Base-by-base conservation (phyloP, 768 basidiomycete species). In the Coprinellus micaceus region DNA sequence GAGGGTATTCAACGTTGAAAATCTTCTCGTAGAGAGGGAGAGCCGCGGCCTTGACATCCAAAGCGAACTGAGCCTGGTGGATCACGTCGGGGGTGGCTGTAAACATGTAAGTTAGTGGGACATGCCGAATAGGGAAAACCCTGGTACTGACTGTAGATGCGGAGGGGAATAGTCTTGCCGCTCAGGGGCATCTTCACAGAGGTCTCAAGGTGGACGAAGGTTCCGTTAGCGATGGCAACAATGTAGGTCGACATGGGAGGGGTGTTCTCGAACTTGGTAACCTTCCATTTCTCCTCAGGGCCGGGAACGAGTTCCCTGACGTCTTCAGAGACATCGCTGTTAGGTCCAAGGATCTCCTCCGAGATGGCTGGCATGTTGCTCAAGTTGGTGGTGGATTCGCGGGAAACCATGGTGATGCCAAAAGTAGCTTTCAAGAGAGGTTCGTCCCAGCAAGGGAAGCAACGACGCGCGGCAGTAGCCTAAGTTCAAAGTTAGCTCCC, bases 401-500 rank as follows among this genome's bases (percentile, higher is more conserved):
- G 83, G n/a, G 92, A 91, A 64, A 95, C 78, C 78, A 95, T 77
- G 13, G 86, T 87, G 57, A 94, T 74, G 0, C 80, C 65, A 66
- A 88, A 91, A 2, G 87, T 93, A 0, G 94, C 88, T 69, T 98
- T 98, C 62, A 95, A 77, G 36, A 83, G 77, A 15, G 95, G 96
- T 66, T 97, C 94, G 66, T 97, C 95, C 91, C 91, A 96, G 74
- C 88, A 91, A 25, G 91, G 91, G 69, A 92, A 90, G 5, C 88
- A 83, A 40, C 83, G 80, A 49, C 94, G 77, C 9, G 95, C 94
- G 57, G 86, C 86, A 39, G 91, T 96, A 37, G 94, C 86, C 87
- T 96, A 44, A 29, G 41, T 40, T 52, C n/a, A 17, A 53, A 51
- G 15, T 26, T 44, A 44, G 46, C 17, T 21, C 33, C 11, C 49